Evolutionary conservation across 78 protist genomes (phyloP).

Genomic region (Paratrimastix pyriformis): DNA sequence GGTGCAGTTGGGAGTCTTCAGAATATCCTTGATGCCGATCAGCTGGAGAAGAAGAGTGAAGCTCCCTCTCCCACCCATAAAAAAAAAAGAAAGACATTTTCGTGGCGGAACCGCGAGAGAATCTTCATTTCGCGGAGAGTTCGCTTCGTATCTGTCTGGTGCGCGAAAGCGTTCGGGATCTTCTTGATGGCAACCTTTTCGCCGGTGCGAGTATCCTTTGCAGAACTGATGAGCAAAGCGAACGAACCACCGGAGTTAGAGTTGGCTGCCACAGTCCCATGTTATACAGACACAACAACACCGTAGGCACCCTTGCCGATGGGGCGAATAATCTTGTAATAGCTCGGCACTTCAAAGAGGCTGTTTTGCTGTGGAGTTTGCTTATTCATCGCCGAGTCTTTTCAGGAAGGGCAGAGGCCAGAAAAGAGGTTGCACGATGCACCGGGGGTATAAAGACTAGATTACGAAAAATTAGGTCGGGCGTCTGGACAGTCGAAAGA

Average conservation of each 20-base stretch:
- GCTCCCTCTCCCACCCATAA: not conserved
- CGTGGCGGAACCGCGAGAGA: constrained; percentile 59
- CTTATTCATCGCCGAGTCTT: no score
- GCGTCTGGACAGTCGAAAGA: no score
- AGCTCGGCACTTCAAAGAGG: no score
- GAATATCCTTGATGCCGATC: constrained; percentile 19
- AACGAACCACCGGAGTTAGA: no score
- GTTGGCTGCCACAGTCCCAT: no score
- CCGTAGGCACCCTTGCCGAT: constrained; percentile 29
- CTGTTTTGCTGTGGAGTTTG: no score
- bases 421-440: no score
- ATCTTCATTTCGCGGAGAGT: constrained; percentile 89
- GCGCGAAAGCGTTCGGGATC: constrained; percentile 71
- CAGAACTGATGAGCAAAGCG: no score
- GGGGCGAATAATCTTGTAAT: constrained; percentile 15
- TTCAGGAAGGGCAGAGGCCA: no score
- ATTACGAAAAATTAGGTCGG: no score
- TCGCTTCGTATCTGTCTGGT: constrained; percentile 76
- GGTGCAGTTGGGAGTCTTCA: not conserved
- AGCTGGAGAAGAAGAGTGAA: not conserved
- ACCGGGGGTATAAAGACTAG: no score
- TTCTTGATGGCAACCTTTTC: constrained; percentile 85
- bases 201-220: constrained; percentile 16
- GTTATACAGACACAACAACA: constrained; percentile 19
- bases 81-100: constrained; percentile 36